These are phyloP conservation scores for Fagus crenata DNA, from an alignment of 306 rosid genomes.

Conservation along the genomic window DNA sequence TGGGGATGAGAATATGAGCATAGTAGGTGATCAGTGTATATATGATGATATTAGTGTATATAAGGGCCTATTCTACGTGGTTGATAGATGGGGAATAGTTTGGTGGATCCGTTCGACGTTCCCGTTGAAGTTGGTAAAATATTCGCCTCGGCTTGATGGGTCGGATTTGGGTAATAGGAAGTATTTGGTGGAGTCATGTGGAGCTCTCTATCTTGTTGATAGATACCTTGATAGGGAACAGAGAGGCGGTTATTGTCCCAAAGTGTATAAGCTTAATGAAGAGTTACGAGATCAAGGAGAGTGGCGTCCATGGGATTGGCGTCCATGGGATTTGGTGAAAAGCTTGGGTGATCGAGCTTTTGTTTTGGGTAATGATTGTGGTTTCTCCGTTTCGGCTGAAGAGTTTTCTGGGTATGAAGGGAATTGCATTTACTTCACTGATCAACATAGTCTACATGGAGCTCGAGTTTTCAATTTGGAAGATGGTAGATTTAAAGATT, in stretches of 20 bases:
- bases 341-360: constrained; percentile 44
- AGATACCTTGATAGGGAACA: not conserved
- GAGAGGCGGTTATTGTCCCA: too few species aligned
- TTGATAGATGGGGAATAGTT: constrained; percentile 61
- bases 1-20: constrained; percentile 42
- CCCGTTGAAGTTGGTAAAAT: constrained; percentile 42
- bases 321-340: too few species aligned
- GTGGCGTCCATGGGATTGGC: too few species aligned
- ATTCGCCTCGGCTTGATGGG: constrained; percentile 52
- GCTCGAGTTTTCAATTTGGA: constrained; percentile 43
- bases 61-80: constrained; percentile 54
- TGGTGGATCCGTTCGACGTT: constrained; percentile 48
- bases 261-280: too few species aligned
- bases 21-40: constrained; percentile 41
- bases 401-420: constrained; percentile 37
- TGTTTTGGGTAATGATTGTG: constrained; percentile 39
- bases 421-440: constrained; percentile 45
- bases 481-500: constrained; percentile 30
- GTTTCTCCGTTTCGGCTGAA: constrained; percentile 35
- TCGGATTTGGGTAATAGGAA: constrained; percentile 52
- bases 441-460: constrained; percentile 14
- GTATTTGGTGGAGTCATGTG: constrained; percentile 41
- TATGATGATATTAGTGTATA: constrained; percentile 57
- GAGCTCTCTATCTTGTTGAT: constrained; percentile 18
- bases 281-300: too few species aligned